Base-by-base conservation (phyloP, 2,329 filamentous ascomycete genomes). In the Thyridium curvatum region DNA sequence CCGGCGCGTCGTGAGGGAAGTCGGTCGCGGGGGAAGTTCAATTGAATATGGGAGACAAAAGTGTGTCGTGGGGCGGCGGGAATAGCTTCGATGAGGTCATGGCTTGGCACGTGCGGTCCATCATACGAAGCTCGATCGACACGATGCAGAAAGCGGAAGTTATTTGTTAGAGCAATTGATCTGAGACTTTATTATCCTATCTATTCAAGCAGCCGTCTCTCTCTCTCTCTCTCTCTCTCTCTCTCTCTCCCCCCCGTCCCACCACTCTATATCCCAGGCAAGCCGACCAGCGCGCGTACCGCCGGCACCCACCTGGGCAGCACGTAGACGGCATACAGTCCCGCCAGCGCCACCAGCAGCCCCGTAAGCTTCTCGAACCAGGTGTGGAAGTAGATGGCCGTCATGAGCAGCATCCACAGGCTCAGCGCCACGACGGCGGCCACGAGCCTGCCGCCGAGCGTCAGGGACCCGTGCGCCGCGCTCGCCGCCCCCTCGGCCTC, bases 361-460 rank as follows among this genome's bases (percentile, higher is more conserved):
- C 74, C 74, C 32, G 73, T 77, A 52, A 77, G 51, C 74, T 97
- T 98, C 68, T 98, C 93, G 52, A 94, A 82, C 90, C 91, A 97
- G 1, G 93, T 98, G 62, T 98, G 93, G 55, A 98, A 98, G 71
- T 91, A 98, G 30, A 94, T 90, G 3, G 90, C 90, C 31, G 93
- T 98, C 93, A 98, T 98, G 44, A 97, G 71, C 58, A 98, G 63
- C 93, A 98, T 98, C 87, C 93, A 97, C 68, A 82, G 77, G 55
- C 83, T 87, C 55, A 96, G 53, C 0, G 63, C 80, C 14, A 84
- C 74, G 18, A 96, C 78, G 0, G 55, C 72, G 17, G 73, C 63
- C 46, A 81, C 75, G 47, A 84, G 65, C 70, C 77, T 67, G 50
- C 64, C 64, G 8, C 72, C 64, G 37, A 74, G 48, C 3, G 71